A percentile compares a stretch with the other conserved stretches of the same genome.
These are phyloP conservation scores for Cercospora nicotianae DNA, from an alignment of 2,329 filamentous ascomycete genomes.

Conservation along the genomic window DNA sequence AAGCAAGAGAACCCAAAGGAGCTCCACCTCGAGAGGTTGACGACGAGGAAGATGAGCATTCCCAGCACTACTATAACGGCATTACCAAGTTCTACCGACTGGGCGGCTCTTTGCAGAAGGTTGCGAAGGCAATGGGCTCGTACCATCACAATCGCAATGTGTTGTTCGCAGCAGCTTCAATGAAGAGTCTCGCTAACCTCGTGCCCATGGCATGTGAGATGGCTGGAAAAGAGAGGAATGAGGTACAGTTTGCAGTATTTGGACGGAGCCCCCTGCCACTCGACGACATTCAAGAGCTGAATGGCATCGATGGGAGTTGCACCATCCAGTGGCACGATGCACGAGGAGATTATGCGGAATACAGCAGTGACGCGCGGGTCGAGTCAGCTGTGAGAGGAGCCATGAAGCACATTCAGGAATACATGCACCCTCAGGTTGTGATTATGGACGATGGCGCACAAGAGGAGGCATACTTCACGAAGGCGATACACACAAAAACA, in stretches of 20 bases:
- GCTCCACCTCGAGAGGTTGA: conserved; percentile 27
- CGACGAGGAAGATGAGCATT: conserved; percentile 24
- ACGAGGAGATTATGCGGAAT: conserved; percentile 68
- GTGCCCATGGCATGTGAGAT: conserved; percentile 86
- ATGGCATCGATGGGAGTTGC: conserved; percentile 74
- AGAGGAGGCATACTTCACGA: conserved; percentile 70
- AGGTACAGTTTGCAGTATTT: conserved; percentile 80
- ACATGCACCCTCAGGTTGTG: conserved; percentile 74
- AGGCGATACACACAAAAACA: conserved; percentile 59
- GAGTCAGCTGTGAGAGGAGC: conserved; percentile 63
- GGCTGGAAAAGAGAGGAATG: conserved; percentile 66
- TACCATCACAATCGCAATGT: conserved; percentile 65
- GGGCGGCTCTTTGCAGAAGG: conserved; percentile 61
- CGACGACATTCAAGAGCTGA: conserved; percentile 69
- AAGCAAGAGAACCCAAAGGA: conserved; percentile 28
- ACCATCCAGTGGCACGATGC: conserved; percentile 67
- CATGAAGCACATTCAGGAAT: conserved; percentile 68
- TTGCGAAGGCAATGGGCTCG: conserved; percentile 56
- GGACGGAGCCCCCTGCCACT: conserved; percentile 70
- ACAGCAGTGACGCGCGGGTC: conserved; percentile 70
- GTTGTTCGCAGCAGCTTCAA: conserved; percentile 73
- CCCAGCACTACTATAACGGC: conserved; percentile 62
- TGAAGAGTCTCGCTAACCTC: conserved; percentile 70
- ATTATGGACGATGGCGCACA: conserved; percentile 66
- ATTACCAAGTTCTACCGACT: conserved; percentile 68